Evolutionary conservation across 2,329 filamentous ascomycete species (phyloP).

Genomic region (Thielaviopsis ethacetica): DNA sequence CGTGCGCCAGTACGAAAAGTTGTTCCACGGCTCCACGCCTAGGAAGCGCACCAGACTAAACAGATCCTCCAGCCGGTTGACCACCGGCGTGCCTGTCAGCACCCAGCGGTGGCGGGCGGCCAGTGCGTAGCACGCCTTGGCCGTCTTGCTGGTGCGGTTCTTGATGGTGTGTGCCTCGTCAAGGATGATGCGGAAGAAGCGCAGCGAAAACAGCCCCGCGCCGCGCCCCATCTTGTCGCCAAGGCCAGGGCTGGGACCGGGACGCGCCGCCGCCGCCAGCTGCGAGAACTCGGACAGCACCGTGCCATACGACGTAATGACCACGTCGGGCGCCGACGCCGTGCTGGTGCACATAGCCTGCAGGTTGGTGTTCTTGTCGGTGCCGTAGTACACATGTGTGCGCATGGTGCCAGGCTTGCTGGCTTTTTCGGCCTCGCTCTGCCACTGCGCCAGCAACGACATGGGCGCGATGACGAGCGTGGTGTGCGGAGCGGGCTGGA

Average conservation of each 20-base stretch:
- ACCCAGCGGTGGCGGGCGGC: constrained; percentile 78
- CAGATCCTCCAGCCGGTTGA: constrained; percentile 86
- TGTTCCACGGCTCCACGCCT: constrained; percentile 92
- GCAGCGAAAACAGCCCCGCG: constrained; percentile 71
- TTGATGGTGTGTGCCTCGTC: constrained; percentile 96
- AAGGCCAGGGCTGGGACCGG: too few relatives aligned
- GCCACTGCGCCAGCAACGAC: constrained; percentile 93
- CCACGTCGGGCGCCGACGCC: constrained; percentile 63
- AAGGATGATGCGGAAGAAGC: constrained; percentile 88
- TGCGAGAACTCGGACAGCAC: constrained; percentile 66
- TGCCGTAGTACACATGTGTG: constrained; percentile 80
- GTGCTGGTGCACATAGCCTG: constrained; percentile 68
- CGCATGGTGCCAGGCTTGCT: constrained; percentile 72
- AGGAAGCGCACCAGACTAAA: constrained; percentile 88
- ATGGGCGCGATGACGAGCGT: constrained; percentile 94
- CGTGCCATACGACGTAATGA: constrained; percentile 89
- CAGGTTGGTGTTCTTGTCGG: constrained; percentile 65
- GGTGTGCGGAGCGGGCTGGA: constrained; percentile 64
- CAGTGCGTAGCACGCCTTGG: constrained; percentile 86
- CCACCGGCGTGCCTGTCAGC: constrained; percentile 87
- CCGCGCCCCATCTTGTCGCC: constrained; percentile 51
- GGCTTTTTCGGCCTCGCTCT: constrained; percentile 83
- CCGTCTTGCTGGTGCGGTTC: constrained; percentile 75
- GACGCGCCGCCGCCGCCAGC: constrained; percentile 23
- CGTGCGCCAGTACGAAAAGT: constrained; percentile 98